phyloP scores from a whole-genome alignment of 169 alveolate genomes.

The Plasmodium billcollinsi region DNA sequence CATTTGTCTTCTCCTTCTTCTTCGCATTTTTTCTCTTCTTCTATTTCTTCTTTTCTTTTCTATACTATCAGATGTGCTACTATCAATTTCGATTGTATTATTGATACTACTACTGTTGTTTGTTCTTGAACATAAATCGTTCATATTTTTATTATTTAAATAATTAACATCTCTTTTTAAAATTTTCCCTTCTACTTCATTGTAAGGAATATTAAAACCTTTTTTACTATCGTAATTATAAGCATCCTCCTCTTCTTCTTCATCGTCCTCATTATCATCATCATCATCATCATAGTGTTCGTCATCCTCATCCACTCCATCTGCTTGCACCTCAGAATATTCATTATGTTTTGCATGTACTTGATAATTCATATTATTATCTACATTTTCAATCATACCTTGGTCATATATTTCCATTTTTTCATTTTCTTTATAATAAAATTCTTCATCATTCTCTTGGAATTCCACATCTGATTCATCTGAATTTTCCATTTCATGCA shows the following conservation, averaged over 20 bases:
- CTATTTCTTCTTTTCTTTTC: constrained; percentile 12
- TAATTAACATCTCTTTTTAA: not conserved
- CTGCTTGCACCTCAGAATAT: constrained; percentile 5
- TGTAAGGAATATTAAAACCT: not conserved
- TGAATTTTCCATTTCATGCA: not conserved
- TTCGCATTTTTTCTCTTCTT: constrained; percentile 4
- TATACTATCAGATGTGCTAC: constrained; percentile 1
- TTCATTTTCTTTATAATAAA: not conserved
- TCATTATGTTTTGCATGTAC: not conserved
- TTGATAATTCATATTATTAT: not conserved
- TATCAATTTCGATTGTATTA: not conserved
- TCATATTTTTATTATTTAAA: not conserved
- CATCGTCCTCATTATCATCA: not conserved
- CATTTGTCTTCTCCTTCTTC: constrained; percentile 1
- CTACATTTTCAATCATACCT: not conserved
- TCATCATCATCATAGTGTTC: constrained; percentile 22
- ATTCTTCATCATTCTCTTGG: not conserved
- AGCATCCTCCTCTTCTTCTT: constrained; percentile 13
- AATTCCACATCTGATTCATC: not conserved
- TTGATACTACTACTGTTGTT: not conserved
- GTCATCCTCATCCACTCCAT: constrained; percentile 3
- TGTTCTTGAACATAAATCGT: not conserved
- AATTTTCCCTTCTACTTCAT: not conserved
- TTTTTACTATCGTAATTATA: not conserved
- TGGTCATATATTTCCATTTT: not conserved